phyloP scores from a whole-genome alignment of 306 rosid genomes.

The Rosa chinensis region DNA sequence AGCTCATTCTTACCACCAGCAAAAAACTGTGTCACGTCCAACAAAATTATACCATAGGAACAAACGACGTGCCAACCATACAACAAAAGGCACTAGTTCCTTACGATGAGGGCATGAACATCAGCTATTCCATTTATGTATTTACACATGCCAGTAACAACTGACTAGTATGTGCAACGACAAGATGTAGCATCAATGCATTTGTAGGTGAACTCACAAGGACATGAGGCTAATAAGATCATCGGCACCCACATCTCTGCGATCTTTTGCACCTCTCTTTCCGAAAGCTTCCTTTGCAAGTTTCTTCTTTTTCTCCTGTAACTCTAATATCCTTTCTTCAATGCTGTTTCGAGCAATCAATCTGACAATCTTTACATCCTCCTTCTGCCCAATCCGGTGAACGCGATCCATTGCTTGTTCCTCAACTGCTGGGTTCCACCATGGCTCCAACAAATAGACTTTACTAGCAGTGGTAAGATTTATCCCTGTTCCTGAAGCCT shows the following conservation, averaged over 20 bases:
- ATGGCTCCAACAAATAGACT: slow-evolving; percentile 82
- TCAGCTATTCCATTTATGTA: background rate
- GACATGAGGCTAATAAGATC: slow-evolving; percentile 62
- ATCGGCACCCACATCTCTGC: slow-evolving; percentile 38
- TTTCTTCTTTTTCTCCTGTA: slow-evolving; percentile 64
- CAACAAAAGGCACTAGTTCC: background rate
- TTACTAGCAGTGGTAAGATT: slow-evolving; percentile 76
- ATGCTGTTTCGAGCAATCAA: slow-evolving; percentile 64
- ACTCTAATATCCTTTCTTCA: slow-evolving; percentile 55
- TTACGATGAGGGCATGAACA: background rate
- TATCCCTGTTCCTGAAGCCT: slow-evolving; percentile 72
- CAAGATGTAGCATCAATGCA: background rate
- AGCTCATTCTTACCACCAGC: background rate
- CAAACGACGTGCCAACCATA: background rate
- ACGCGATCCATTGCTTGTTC: slow-evolving; percentile 87
- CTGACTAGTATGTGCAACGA: background rate
- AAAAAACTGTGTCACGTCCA: background rate
- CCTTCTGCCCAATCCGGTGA: slow-evolving; percentile 81
- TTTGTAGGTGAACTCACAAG: slow-evolving; percentile 19
- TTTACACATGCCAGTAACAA: background rate
- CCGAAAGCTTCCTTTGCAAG: slow-evolving; percentile 48
- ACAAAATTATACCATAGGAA: background rate
- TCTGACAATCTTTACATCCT: slow-evolving; percentile 69
- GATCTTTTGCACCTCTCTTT: slow-evolving; percentile 22
- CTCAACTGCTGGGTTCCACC: slow-evolving; percentile 95